Evolutionary conservation across 2,329 filamentous ascomycete genomes (phyloP).

Genomic region (Cercospora beticola): DNA sequence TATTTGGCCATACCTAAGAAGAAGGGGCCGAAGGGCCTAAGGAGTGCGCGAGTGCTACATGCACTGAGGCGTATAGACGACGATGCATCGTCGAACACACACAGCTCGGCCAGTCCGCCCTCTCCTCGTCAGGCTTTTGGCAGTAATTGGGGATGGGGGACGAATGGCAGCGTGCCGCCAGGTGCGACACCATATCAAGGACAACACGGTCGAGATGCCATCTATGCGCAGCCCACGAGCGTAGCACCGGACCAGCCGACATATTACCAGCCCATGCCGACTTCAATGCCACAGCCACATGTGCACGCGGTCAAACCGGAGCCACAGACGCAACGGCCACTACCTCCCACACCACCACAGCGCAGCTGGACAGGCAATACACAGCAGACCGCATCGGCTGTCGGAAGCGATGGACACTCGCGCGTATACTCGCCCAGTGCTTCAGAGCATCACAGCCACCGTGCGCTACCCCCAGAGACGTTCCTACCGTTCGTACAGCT

Average conservation of each 20-base stretch:
- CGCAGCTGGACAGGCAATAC: conserved; percentile 24
- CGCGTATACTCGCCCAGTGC: conserved; percentile 25
- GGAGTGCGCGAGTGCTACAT: conserved; percentile 38
- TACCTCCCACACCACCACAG: conserved; percentile 14
- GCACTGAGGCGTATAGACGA: conserved; percentile 39
- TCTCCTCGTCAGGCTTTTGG: conserved; percentile 32
- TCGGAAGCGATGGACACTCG: conserved; percentile 26
- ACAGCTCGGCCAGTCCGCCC: conserved; percentile 28
- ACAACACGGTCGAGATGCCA: conserved; percentile 7
- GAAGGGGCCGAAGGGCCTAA: conserved; percentile 40
- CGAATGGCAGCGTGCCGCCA: conserved; percentile 17
- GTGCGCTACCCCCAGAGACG: conserved; percentile 28
- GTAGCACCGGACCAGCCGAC: conserved; percentile 29
- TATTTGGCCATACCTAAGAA: conserved; percentile 40
- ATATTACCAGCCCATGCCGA: conserved; percentile 24
- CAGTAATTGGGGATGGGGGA: conserved; percentile 33
- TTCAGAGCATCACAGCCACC: conserved; percentile 25
- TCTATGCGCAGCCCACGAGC: conserved; percentile 22
- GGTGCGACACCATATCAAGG: conserved; percentile 16
- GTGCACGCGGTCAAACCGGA: conserved; percentile 9
- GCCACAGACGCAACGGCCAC: conserved; percentile 16
- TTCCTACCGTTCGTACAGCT: conserved; percentile 39
- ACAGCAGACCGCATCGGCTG: conserved; percentile 21
- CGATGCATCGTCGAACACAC: conserved; percentile 21
- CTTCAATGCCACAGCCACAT: conserved; percentile 19